Percentiles rank a stretch among this genome's conserved stretches.
These are phyloP conservation scores for Fusarium anguioides DNA, from an alignment of 2,329 filamentous ascomycete genomes.

Conservation along the genomic window DNA sequence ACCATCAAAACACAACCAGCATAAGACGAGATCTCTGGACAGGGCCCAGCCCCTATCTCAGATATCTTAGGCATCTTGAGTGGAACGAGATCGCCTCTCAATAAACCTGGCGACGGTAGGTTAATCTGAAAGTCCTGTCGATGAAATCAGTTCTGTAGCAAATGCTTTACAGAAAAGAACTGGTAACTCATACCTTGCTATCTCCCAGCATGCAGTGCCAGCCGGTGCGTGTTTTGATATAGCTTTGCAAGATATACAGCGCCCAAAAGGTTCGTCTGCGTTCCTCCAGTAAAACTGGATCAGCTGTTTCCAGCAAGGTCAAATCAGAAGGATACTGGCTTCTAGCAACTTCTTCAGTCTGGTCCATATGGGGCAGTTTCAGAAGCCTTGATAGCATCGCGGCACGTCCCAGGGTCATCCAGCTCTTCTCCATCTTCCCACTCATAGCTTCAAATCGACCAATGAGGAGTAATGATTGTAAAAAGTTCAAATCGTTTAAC, in stretches of 20 bases:
- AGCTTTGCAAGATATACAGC: not conserved
- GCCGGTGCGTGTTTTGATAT: not conserved
- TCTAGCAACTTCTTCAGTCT: not conserved
- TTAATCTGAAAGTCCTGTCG: not conserved
- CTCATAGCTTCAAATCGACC: not conserved
- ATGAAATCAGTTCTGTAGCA: not conserved
- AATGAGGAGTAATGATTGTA: not conserved
- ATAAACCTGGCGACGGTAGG: not conserved
- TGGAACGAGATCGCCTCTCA: not conserved
- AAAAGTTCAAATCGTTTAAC: not conserved
- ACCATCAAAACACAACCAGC: not conserved
- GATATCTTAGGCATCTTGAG: not conserved
- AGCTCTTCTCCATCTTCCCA: not conserved
- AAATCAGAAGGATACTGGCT: not conserved
- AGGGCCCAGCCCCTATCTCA: not conserved
- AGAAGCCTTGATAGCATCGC: not conserved
- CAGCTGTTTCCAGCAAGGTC: not conserved
- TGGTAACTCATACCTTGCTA: not conserved
- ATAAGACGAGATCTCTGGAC: not conserved
- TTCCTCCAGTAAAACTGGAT: not conserved
- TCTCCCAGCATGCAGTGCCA: not conserved
- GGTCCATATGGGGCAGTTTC: not conserved
- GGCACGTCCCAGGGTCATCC: slow-evolving; percentile 4
- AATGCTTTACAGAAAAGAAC: fast-evolving
- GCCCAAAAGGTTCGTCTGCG: not conserved